These are phyloP conservation scores for Corymbia citriodora DNA, from an alignment of 441 rosid species.

Conservation along the genomic window DNA sequence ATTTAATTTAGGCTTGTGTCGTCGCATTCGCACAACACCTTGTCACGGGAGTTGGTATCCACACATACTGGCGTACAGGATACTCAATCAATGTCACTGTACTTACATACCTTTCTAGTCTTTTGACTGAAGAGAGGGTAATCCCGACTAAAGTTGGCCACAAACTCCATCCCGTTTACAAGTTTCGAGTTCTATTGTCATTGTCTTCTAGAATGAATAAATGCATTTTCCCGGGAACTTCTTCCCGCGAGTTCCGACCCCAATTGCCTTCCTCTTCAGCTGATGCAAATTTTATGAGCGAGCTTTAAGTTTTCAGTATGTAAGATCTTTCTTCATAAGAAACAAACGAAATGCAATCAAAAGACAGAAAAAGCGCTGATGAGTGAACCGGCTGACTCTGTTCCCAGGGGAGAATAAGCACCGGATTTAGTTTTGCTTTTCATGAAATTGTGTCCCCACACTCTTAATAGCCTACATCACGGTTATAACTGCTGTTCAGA, in stretches of 20 bases:
- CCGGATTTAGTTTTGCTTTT: neutral
- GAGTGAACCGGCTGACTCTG: neutral
- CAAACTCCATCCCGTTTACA: neutral
- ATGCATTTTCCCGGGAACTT: neutral
- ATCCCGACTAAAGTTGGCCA: neutral
- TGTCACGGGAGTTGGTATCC: neutral
- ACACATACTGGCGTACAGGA: neutral
- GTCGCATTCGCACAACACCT: neutral
- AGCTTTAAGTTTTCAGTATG: neutral
- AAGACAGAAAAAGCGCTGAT: neutral
- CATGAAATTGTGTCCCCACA: neutral
- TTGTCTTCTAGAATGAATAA: neutral
- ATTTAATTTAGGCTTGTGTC: neutral
- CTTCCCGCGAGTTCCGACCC: neutral
- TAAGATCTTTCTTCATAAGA: neutral
- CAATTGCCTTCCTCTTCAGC: neutral
- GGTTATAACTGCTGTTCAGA: neutral
- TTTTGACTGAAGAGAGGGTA: neutral
- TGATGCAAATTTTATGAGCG: neutral
- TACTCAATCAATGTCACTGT: neutral
- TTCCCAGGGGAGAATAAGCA: neutral
- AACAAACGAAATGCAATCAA: neutral
- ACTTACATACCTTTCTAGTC: neutral
- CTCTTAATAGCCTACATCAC: neutral
- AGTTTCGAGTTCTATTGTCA: neutral